phyloP scores from a whole-genome alignment of 2,329 filamentous ascomycete genomes.

The Myriosclerotinia duriaeana region DNA sequence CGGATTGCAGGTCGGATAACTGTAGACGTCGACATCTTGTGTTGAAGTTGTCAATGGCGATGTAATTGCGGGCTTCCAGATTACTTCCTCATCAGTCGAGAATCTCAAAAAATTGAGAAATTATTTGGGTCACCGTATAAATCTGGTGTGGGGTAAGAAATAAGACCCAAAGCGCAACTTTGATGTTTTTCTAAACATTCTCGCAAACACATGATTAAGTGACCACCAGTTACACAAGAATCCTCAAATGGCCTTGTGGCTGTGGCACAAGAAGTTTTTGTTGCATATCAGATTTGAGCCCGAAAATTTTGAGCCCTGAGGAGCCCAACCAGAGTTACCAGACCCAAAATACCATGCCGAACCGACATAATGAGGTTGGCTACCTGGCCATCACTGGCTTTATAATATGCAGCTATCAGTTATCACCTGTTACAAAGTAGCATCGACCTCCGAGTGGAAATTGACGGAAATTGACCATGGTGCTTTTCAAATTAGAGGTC shows the following conservation, averaged over 20 bases:
- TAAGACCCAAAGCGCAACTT: slow-evolving; percentile 12
- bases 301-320: neutral
- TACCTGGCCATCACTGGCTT: neutral
- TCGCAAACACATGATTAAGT: slow-evolving; percentile 15
- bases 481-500: too few relatives aligned
- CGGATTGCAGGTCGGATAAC: slow-evolving; percentile 33
- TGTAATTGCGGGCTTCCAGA: slow-evolving; percentile 15
- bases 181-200: neutral
- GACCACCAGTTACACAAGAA: slow-evolving; percentile 11
- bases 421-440: too few relatives aligned
- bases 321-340: slow-evolving; percentile 20
- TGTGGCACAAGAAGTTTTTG: slow-evolving; percentile 19
- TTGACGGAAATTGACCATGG: too few relatives aligned
- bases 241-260: neutral
- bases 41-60: slow-evolving; percentile 29
- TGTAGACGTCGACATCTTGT: slow-evolving; percentile 38
- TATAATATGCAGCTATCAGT: too few relatives aligned
- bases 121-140: slow-evolving; percentile 18
- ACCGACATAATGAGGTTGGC: neutral
- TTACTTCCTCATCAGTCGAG: slow-evolving; percentile 16
- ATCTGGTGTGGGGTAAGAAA: neutral
- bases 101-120: slow-evolving; percentile 29
- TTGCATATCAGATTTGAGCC: slow-evolving; percentile 26
- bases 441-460: too few relatives aligned
- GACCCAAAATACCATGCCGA: slow-evolving; percentile 4